Base-by-base conservation (phyloP, 306 rosid genomes). In the Cyamopsis tetragonoloba region DNA sequence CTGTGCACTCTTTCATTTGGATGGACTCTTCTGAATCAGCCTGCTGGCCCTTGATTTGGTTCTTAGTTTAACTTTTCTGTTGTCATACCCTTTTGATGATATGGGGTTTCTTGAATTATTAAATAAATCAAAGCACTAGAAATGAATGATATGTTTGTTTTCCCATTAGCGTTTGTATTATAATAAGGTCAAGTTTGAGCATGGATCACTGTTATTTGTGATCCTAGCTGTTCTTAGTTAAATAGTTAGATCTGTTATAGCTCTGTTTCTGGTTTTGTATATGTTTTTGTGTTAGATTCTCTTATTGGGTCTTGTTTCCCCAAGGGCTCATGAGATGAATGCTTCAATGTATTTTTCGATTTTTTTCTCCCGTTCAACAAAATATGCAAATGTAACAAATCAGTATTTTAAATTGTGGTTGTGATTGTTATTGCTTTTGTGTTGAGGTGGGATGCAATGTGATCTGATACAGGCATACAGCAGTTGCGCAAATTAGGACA, bases 1-100 rank as follows among this genome's bases (percentile, higher is more conserved):
- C 14, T 70, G 43, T 79, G 83, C 76, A 84, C 93, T 1, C 78
- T 88, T 53, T 91, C 97, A 1, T 74, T 79, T 11, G 96, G 83
- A n/a, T 43, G 70, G 48, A 44, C 65, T 41, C 89, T 91, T 57
- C 6, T 73, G 59, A 42, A 3, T 3, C 70, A 72, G 55, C 61
- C 78, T 39, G 75, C 70, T 30, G 67, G 71, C 48, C 24, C 7
- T 8, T 78, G 79, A 78, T 72, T 7, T 28, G 49, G 6, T 54
- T n/a, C 22, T 32, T 62, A 15, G 4, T 14, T 12, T 32, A 12
- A 14, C 1, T 15, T 46, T 24, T 62, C 30, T 15, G 10, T 6
- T 17, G 35, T 23, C 14, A 19, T 19, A 5, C 32, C 46, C 48
- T 35, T 18, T 19, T 70, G 62, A 39, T 6, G 20, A 20, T 53